These are phyloP conservation scores for Trichophaea hybrida DNA, from an alignment of 2,329 filamentous ascomycete species.

Conservation along the genomic window DNA sequence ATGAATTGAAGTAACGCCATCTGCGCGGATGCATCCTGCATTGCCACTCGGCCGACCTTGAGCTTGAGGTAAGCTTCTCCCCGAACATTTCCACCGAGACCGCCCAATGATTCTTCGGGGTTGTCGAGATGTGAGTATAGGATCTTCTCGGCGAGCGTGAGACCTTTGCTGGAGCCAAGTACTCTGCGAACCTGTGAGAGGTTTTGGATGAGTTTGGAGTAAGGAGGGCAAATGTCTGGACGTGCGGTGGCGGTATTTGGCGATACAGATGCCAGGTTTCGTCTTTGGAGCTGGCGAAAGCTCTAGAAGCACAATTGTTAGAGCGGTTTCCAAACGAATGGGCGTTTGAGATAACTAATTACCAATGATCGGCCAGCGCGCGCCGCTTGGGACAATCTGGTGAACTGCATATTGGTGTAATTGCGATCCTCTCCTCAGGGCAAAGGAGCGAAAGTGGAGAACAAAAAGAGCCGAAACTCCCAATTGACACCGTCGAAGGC, in stretches of 20 bases:
- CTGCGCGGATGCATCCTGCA: slow-evolving; percentile 97
- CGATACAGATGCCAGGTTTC: neutral
- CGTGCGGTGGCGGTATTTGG: neutral
- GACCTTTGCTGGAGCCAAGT: slow-evolving; percentile 46
- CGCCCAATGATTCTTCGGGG: slow-evolving; percentile 68
- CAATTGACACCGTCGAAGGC: neutral
- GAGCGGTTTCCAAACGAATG: neutral
- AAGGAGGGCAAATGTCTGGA: slow-evolving; percentile 43
- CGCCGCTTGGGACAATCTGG: slow-evolving; percentile 1
- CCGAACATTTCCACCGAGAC: slow-evolving; percentile 71
- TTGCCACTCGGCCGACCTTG: slow-evolving; percentile 92
- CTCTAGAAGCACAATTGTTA: neutral
- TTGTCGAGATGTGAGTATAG: slow-evolving; percentile 90
- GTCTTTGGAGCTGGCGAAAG: neutral
- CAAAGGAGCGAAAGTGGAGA: neutral
- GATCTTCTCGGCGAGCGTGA: slow-evolving; percentile 95
- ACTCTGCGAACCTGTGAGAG: slow-evolving; percentile 62
- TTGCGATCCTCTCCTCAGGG: neutral
- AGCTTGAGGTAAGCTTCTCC: slow-evolving; percentile 88
- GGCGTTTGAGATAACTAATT: neutral
- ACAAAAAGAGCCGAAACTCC: neutral
- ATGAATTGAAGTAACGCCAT: slow-evolving; percentile 99
- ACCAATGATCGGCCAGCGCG: neutral
- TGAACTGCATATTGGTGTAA: slow-evolving; percentile 2
- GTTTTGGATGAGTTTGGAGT: slow-evolving; percentile 64